A percentile compares a stretch with the other conserved stretches of the same genome.
Evolutionary conservation across 768 basidiomycete species (phyloP).

Genomic region (Phlebiopsis flavidoalba): DNA sequence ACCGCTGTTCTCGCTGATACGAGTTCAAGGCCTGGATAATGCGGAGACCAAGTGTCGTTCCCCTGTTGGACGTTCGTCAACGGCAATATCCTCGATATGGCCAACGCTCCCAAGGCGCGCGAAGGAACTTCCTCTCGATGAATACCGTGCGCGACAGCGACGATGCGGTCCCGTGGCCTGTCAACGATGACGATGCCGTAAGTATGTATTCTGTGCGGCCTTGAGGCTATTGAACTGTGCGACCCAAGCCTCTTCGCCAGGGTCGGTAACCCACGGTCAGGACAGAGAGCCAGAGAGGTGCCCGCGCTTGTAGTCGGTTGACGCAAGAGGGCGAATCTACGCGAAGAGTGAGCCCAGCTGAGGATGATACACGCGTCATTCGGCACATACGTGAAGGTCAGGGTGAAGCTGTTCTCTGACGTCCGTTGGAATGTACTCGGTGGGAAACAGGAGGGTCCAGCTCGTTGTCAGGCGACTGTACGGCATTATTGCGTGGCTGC

Average conservation of each 20-base stretch:
- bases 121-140: slow-evolving; percentile 92
- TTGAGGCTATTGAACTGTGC: slow-evolving; percentile 63
- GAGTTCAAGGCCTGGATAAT: slow-evolving; percentile 84
- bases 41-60: slow-evolving; percentile 81
- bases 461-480: slow-evolving; percentile 56
- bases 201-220: slow-evolving; percentile 57
- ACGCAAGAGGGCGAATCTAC: slow-evolving; percentile 87
- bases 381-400: slow-evolving; percentile 57
- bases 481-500: slow-evolving; percentile 22
- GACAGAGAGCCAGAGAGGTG: slow-evolving; percentile 75
- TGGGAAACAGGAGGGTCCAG: slow-evolving; percentile 79
- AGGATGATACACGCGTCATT: background rate
- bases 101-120: slow-evolving; percentile 82
- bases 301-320: slow-evolving; percentile 74
- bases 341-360: background rate
- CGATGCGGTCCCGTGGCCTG: slow-evolving; percentile 67
- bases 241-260: slow-evolving; percentile 62
- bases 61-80: slow-evolving; percentile 86
- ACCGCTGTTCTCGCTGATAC: slow-evolving; percentile 73
- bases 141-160: slow-evolving; percentile 81
- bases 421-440: slow-evolving; percentile 62
- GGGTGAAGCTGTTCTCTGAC: slow-evolving; percentile 55
- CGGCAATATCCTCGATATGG: slow-evolving; percentile 98
- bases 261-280: slow-evolving; percentile 67
- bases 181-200: slow-evolving; percentile 82